Evolutionary conservation across 2,329 filamentous ascomycete genomes (phyloP).

Genomic region (Fusarium cyanostomum): DNA sequence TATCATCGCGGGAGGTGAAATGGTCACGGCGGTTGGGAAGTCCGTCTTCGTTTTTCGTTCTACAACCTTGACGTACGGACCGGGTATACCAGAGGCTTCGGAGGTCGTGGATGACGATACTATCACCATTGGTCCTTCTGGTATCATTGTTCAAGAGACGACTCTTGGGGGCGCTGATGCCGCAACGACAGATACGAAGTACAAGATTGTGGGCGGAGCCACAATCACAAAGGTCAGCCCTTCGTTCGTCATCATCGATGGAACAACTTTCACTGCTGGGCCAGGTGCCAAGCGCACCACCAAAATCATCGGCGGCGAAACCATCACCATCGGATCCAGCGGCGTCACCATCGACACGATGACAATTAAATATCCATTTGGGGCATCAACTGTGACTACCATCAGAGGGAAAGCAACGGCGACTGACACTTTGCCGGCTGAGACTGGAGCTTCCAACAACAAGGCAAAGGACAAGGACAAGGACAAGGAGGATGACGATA

Average conservation of each 20-base stretch:
- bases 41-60: constrained; percentile 54
- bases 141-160: constrained; percentile 52
- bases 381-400: constrained; percentile 53
- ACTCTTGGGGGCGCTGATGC: constrained; percentile 56
- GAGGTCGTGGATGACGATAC: constrained; percentile 60
- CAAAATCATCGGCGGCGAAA: constrained; percentile 59
- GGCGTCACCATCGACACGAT: constrained; percentile 61
- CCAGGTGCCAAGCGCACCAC: constrained; percentile 54
- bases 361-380: constrained; percentile 58
- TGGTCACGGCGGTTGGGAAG: constrained; percentile 55
- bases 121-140: constrained; percentile 59
- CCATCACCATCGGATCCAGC: constrained; percentile 59
- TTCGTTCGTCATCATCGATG: constrained; percentile 59
- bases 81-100: constrained; percentile 45
- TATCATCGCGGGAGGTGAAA: constrained; percentile 59
- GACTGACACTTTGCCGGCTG: constrained; percentile 30
- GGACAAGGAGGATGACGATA: constrained; percentile 37
- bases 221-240: constrained; percentile 61
- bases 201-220: constrained; percentile 61
- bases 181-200: constrained; percentile 49
- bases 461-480: constrained; percentile 37
- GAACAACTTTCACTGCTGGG: constrained; percentile 62
- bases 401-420: constrained; percentile 48
- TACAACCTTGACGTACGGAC: constrained; percentile 58
- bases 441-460: constrained; percentile 41